phyloP scores from a whole-genome alignment of 2,329 filamentous ascomycete genomes.

The Blastomyces emzantsi region DNA sequence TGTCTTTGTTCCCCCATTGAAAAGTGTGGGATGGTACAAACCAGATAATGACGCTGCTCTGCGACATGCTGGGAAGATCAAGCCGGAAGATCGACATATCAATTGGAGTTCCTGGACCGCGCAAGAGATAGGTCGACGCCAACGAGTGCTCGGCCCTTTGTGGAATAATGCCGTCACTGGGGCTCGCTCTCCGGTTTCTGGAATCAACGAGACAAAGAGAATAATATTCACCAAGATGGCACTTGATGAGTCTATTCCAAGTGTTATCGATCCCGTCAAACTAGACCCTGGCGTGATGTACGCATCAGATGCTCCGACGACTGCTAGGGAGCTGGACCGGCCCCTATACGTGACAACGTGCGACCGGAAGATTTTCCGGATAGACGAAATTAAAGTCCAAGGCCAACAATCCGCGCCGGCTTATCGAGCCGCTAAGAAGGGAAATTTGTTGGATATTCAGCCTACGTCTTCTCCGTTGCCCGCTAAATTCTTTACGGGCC shows the following conservation, averaged over 20 bases:
- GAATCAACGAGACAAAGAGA: conserved; percentile 24
- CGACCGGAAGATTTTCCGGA: conserved; percentile 29
- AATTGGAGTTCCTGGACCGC: conserved; percentile 49
- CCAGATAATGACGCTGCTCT: conserved; percentile 24
- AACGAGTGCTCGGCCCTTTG: conserved; percentile 54
- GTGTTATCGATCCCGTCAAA: conserved; percentile 18
- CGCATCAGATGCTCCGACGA: conserved; percentile 13
- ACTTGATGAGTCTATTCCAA: neutral
- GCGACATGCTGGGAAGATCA: conserved; percentile 64
- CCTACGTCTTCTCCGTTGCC: conserved; percentile 20
- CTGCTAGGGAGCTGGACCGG: conserved; percentile 7
- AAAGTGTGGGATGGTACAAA: conserved; percentile 26
- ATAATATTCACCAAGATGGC: conserved; percentile 25
- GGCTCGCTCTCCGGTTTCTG: neutral
- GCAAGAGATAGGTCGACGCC: conserved; percentile 47
- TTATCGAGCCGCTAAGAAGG: conserved; percentile 32
- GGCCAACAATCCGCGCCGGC: conserved; percentile 29
- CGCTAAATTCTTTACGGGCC: conserved; percentile 28
- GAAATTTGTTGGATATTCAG: conserved; percentile 29
- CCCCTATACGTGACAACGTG: conserved; percentile 31
- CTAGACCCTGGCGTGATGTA: neutral
- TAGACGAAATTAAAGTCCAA: conserved; percentile 35
- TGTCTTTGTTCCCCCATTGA: conserved; percentile 56
- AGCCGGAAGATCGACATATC: conserved; percentile 53
- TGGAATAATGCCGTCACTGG: conserved; percentile 47